Percentiles rank a stretch among this genome's conserved stretches.
Conservation (phyloP, 306 rosid genomes). For the Acacia crassicarpa region DNA sequence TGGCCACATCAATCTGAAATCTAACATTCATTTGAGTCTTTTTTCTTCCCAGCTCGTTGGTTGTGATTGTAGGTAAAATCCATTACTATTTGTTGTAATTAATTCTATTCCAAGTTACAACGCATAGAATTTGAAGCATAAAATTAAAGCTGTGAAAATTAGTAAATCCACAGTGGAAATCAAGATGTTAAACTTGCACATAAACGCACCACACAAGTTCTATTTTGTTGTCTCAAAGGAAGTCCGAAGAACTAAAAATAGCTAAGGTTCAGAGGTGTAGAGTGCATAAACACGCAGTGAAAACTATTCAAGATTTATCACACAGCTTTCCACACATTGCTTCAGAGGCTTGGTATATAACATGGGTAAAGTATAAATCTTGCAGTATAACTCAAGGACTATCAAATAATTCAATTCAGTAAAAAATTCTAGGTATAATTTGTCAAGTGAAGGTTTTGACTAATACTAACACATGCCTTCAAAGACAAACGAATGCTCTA, state of each 20-base stretch:
- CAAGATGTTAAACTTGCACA: neutral
- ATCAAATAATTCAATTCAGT: neutral
- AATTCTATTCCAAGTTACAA: neutral
- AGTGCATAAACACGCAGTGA: neutral
- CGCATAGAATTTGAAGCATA: neutral
- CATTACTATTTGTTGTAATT: neutral
- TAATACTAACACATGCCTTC: neutral
- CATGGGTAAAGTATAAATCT: neutral
- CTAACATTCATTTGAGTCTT: neutral
- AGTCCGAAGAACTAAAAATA: neutral
- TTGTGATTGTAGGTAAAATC: constrained; percentile 5
- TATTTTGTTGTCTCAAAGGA: neutral
- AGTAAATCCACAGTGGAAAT: neutral
- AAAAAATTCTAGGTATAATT: neutral
- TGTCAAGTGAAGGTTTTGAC: neutral
- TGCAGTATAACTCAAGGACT: neutral
- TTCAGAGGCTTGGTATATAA: neutral
- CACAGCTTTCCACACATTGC: neutral
- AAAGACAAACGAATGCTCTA: neutral
- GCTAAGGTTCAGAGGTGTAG: neutral
- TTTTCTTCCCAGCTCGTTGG: neutral
- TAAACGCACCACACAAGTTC: neutral
- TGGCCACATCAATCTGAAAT: neutral
- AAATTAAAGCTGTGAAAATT: neutral
- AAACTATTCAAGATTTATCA: neutral